Evolutionary conservation across 1,139 yeast species (phyloP), one percentile per base, ranked within the genome.

Genomic region (Pichia sp.): DNA sequence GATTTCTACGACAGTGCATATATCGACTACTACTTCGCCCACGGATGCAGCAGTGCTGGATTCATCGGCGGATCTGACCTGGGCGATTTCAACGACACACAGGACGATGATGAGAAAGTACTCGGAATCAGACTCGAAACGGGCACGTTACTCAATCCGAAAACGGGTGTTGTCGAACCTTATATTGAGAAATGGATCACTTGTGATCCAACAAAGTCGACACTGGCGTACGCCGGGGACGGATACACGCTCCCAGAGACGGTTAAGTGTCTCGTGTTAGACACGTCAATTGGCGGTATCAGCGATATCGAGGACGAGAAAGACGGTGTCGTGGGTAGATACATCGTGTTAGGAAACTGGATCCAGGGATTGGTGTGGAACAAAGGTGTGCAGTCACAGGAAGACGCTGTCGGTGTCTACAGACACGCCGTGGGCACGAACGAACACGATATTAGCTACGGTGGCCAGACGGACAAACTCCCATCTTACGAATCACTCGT

Each of bases 161-260:
- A 54, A 3, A 70, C 81, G 0, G 76, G 77, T 0, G 55, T 59
- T n/a, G 56, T 62, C 6, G 75, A 73, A 48, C 67, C 67, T 7
- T 81, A 79, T 55, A 66, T 73, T 31, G 87, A 81, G 61, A 67
- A 77, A 20, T 81, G 87, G 87, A 62, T 81, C 55, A 70, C 77
- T 9, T 58, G 81, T 31, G 76, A 77, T 57, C 73, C 81, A 1
- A 42, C 34, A 5, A 21, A 18, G 12, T 38, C 38, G 8, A 28
- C 41, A 1, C 24, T 35, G 9, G 8, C 18, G 3, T 44, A 20
- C 22, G 11, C 32, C n/a, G 35, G 34, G 21, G 30, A 28, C 3
- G 19, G 15, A 11, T 17, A 38, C n/a, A 9, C 5, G 14, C 15
- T 10, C 12, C 11, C 72, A 53, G 71, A 77, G 1, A 43, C 10